Evolutionary conservation across 78 protist species (phyloP), one percentile per base, ranked within the genome.

Genomic region (Mantamonas sphyraenae): DNA sequence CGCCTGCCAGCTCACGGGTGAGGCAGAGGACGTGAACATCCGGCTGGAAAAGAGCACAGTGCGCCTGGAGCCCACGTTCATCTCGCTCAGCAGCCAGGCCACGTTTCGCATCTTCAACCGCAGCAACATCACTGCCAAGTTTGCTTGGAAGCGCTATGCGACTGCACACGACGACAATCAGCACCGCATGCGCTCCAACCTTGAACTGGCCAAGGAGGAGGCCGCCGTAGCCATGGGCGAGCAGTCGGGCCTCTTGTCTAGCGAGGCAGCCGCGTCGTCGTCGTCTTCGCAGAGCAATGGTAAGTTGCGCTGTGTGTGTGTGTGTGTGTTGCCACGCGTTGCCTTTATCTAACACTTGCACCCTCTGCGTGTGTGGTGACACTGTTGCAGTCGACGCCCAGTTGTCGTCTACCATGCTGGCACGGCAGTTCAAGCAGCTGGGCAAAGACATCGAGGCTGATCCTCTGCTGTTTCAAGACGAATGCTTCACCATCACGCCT

Each of bases 401-500:
- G n/a, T n/a, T n/a, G n/a, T n/a, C n/a, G n/a, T n/a, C n/a, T n/a
- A n/a, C n/a, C n/a, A n/a, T n/a, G n/a, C 40, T 45, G 16, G 28
- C 56, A 30, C 58, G 71, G 39, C 24, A 47, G 58, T 39, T 37
- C 24, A 35, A 45, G 59, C 3, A 42, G 39, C 2, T 22, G 42
- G 35, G 28, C 26, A 0, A 4, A 43, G 53, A 0, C 24, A 1
- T 61, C 34, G 62, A n/a, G 22, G 28, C 7, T 24, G 73, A 57
- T 45, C 17, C 34, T 26, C 24, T 57, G 47, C 38, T 47, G 34
- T 77, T 37, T 39, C 38, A 24, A 22, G 67, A 83, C 55, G 77
- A 55, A 16, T 22, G 4, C 53, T 84, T 77, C 58, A 3, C 78
- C 30, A 63, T 84, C 61, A 71, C 33, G 59, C 89, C 89, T n/a